phyloP scores from a whole-genome alignment of 768 basidiomycete species.

The Chlorophyllum brunneum region DNA sequence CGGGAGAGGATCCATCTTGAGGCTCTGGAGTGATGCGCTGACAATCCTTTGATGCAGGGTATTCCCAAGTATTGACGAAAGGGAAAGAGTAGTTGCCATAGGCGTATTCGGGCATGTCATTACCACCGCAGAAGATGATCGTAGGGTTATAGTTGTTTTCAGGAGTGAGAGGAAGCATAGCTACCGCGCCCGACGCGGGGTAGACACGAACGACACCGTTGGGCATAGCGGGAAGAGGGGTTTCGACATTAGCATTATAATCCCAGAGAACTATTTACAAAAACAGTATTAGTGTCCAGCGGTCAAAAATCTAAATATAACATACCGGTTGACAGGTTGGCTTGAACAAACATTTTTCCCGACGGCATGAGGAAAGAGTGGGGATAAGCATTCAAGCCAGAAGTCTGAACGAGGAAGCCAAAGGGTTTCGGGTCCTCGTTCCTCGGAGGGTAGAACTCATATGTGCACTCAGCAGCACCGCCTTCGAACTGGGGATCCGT shows the following conservation, averaged over 20 bases:
- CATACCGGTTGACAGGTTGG: conserved; percentile 74
- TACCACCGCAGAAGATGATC: conserved; percentile 88
- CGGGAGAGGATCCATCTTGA: conserved; percentile 53
- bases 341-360: conserved; percentile 78
- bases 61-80: conserved; percentile 67
- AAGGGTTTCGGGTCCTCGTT: conserved; percentile 45
- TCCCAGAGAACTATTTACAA: conserved; percentile 24
- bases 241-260: conserved; percentile 51
- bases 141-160: conserved; percentile 85
- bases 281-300: neutral
- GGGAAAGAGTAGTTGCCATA: conserved; percentile 82
- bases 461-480: conserved; percentile 75
- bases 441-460: conserved; percentile 76
- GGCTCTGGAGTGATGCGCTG: conserved; percentile 88
- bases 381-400: conserved; percentile 75
- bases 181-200: conserved; percentile 83
- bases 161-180: conserved; percentile 89
- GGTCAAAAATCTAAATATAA: conserved; percentile 13
- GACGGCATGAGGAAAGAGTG: conserved; percentile 73
- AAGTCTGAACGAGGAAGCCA: conserved; percentile 67
- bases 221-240: conserved; percentile 72
- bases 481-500: conserved; percentile 58
- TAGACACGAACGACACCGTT: conserved; percentile 74
- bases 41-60: conserved; percentile 69
- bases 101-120: conserved; percentile 65